Base-by-base conservation (phyloP, 2,329 filamentous ascomycete genomes). In the Periconia sp. region DNA sequence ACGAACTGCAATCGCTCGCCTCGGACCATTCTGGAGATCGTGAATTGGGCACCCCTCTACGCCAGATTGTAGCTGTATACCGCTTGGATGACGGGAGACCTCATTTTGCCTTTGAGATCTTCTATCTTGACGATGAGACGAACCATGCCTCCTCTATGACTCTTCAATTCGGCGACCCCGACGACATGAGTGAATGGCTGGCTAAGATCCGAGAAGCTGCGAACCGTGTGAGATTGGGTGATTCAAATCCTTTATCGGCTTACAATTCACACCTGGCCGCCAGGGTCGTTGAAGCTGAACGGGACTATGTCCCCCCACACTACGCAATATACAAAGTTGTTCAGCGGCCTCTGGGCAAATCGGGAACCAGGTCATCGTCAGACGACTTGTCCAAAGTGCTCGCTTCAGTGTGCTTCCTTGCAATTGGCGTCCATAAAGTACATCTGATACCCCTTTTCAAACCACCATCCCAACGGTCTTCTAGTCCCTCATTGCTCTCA, bases 251-350 rank as follows among this genome's bases (percentile, higher is more conserved):
- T 13, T 80, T 85, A 36, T 79, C 81, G n/a, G 68, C 73, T n/a
- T 74, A 75, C 54, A 80, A 84, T 13, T 73, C 87, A 10, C 80
- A 85, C 51, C 81, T 85, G 59, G 78, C 84, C 28, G 81, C 81
- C 15, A 74, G 81, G 26, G 77, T 82, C 39, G 72, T 88, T 16
- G 85, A 88, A 59, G 76, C 80, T 43, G 83, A 86, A 50, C 76
- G 81, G 42, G 86, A 89, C 63, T 89, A 88, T 61, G 83, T 87
- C 52, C 81, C 84, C 22, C 73, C 78, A 21, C 80, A 82, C 49
- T 88, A 87, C 64, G 80, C 81, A 49, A 81, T 88, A 55, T 88
- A 85, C 71, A 82, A 84, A 48, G 84, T 87, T 7, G 82, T 87
- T 18, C 81, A 85, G 58, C 79, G 85, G 48, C 76, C 80, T n/a